Conservation (phyloP, 306 rosid species). For the Vigna trinervia region DNA sequence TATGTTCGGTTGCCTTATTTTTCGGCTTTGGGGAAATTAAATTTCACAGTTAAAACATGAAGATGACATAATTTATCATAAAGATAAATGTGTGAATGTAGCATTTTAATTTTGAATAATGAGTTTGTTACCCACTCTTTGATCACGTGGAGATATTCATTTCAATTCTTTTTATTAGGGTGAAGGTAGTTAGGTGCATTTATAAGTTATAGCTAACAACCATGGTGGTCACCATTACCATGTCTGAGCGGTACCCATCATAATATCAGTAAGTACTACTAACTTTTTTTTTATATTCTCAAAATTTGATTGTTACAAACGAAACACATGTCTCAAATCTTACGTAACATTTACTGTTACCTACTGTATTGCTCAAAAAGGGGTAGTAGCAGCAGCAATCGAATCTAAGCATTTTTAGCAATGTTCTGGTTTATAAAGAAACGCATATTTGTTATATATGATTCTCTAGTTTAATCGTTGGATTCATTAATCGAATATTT, state of each 20-base stretch:
- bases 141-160: conserved; percentile 23
- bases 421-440: neutral
- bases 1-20: conserved; percentile 19
- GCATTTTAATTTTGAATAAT: neutral
- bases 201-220: conserved; percentile 21
- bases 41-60: neutral
- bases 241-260: conserved; percentile 28
- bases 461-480: no score
- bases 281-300: neutral
- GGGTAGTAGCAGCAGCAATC: neutral
- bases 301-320: neutral
- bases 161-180: neutral
- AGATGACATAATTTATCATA: neutral
- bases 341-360: neutral
- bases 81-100: neutral
- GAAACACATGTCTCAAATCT: neutral
- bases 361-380: neutral
- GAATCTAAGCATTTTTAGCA: neutral
- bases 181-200: conserved; percentile 27
- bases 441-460: neutral
- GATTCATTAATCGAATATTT: no score
- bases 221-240: conserved; percentile 5
- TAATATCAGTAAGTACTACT: neutral
- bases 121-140: conserved; percentile 32
- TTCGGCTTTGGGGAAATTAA: neutral